Evolutionary conservation across 2,329 filamentous ascomycete genomes (phyloP), one percentile per base, ranked within the genome.

Genomic region (Penicillium nordicum): DNA sequence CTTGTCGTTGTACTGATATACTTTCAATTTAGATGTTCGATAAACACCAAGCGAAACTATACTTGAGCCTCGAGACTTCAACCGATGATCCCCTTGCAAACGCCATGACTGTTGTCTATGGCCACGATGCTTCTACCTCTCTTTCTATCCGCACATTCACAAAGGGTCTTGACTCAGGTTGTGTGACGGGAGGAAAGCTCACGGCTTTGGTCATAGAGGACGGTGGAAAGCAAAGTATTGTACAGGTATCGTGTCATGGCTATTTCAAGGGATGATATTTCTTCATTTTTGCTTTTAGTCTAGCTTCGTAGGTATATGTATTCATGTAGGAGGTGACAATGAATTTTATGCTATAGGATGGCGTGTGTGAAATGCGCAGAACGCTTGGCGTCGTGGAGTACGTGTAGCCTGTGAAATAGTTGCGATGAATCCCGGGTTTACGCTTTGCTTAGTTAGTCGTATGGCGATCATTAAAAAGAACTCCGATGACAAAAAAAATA

Each of bases 141-240:
- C 81, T 95, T 27, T 82, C 83, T 67, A 74, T 88, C 18, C 73
- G 84, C 48, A 79, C 82, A 47, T 95, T 90, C 73, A 89, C 88
- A 4, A 90, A 92, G 68, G 94, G 94, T 0, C 78, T 97, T 45
- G 94, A 97, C 73, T 89, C 88, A 0, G 88, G 86, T 0, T 97
- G 94, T 71, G 85, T 90, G 3, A 84, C 83, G 60, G 92, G 92
- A 11, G 86, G 86, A 1, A 80, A 84, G 60, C 77, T 99, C 62
- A 90, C 88, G 0, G 92, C 89, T 1, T 73, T 96, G 57, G 80
- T 97, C 2, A 83, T 97, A 36, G 83, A 88, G 64, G 83, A 80
- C 3, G 76, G 77, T 40, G 71, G 79, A 59, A 69, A 75, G 41
- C 72, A 75, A 50, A 66, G 69, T 16, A 60, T 76, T 37, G 70